These are phyloP conservation scores for Gillenia trifoliata DNA, from an alignment of 306 rosid genomes.

Conservation along the genomic window DNA sequence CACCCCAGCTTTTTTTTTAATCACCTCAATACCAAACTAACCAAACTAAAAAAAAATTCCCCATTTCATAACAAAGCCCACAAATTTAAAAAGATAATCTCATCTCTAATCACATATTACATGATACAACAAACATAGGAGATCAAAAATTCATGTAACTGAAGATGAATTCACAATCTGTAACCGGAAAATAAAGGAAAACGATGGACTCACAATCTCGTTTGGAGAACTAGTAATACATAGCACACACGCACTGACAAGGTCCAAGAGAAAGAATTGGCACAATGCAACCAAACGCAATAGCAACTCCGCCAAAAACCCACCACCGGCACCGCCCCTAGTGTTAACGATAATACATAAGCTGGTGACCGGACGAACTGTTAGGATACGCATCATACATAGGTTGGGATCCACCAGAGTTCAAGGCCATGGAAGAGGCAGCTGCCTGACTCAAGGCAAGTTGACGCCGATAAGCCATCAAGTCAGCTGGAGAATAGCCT, in stretches of 20 bases:
- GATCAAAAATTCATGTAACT: conserved; percentile 20
- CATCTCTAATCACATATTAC: conserved; percentile 21
- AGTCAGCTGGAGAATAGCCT: conserved; percentile 65
- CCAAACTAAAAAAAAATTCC: neutral
- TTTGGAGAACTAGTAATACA: conserved; percentile 16
- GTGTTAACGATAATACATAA: conserved; percentile 58
- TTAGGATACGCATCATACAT: conserved; percentile 66
- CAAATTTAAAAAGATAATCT: neutral
- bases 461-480: conserved; percentile 74
- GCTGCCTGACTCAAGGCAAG: conserved; percentile 71
- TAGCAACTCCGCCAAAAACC: neutral
- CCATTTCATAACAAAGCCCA: neutral
- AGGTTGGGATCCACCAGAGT: conserved; percentile 55
- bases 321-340: neutral
- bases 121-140: conserved; percentile 33
- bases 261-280: conserved; percentile 23
- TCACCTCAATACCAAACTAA: too few species aligned
- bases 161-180: neutral
- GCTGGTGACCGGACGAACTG: conserved; percentile 64
- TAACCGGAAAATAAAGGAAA: neutral
- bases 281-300: neutral
- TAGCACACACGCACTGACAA: conserved; percentile 3
- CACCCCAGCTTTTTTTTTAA: too few species aligned
- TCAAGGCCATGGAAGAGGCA: conserved; percentile 55
- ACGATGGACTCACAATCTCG: conserved; percentile 31